These are phyloP conservation scores for Fusarium bactridioides DNA, from an alignment of 2,329 filamentous ascomycete species.

Conservation along the genomic window DNA sequence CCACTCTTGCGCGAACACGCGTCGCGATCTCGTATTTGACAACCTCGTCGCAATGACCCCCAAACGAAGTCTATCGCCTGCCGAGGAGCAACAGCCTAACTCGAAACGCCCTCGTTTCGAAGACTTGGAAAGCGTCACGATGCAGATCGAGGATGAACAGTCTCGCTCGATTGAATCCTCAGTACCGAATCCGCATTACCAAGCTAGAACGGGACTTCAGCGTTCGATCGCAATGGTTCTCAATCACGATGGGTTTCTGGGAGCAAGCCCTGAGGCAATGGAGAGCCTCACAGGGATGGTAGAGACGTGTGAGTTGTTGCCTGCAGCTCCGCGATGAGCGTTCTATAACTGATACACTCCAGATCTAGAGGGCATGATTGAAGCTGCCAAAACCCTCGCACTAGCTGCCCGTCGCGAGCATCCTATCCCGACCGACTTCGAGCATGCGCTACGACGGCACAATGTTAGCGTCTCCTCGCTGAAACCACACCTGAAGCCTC, in stretches of 20 bases:
- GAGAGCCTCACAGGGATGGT: constrained; percentile 64
- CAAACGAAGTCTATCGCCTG: constrained; percentile 49
- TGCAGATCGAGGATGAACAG: constrained; percentile 23
- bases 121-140: background rate
- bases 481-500: constrained; percentile 64
- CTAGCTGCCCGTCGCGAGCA: constrained; percentile 60
- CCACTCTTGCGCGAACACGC: background rate
- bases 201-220: constrained; percentile 53
- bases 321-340: too few species aligned
- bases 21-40: background rate
- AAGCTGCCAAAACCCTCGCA: constrained; percentile 57
- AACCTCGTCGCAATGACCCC: constrained; percentile 42
- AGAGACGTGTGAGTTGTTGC: constrained; percentile 61
- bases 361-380: constrained; percentile 61
- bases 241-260: constrained; percentile 66
- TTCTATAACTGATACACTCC: constrained; percentile 8
- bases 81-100: constrained; percentile 37
- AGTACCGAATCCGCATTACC: constrained; percentile 44
- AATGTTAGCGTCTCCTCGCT: constrained; percentile 61
- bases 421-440: constrained; percentile 65
- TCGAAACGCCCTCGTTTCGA: constrained; percentile 44
- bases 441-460: constrained; percentile 59
- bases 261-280: constrained; percentile 63
- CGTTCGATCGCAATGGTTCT: constrained; percentile 65
- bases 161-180: constrained; percentile 29